A percentile compares a stretch with the other conserved stretches of the same genome.
Conservation (phyloP, 495 filamentous ascomycete species). For the Lepraria neglecta region DNA sequence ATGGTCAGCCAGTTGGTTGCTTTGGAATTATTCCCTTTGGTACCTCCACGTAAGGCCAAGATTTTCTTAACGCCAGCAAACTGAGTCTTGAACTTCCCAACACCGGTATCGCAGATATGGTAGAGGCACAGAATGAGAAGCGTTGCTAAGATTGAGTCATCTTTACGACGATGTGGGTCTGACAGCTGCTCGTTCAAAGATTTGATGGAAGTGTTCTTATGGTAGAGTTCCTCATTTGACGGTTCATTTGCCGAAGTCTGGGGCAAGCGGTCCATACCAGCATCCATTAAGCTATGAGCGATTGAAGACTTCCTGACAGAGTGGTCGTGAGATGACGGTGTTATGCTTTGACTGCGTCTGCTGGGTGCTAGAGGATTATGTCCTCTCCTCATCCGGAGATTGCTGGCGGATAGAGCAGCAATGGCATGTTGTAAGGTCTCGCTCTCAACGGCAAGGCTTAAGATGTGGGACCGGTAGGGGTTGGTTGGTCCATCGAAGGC, state of each 20-base stretch:
- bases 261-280: constrained; percentile 20
- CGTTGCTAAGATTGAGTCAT: constrained; percentile 85
- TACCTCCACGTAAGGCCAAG: constrained; percentile 64
- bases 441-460: constrained; percentile 70
- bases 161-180: constrained; percentile 61
- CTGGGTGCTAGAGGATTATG: constrained; percentile 40
- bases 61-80: constrained; percentile 93
- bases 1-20: constrained; percentile 88
- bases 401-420: constrained; percentile 81
- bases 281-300: constrained; percentile 37
- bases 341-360: constrained; percentile 29
- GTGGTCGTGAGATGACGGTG: constrained; percentile 25
- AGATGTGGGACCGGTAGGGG: constrained; percentile 78
- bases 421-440: constrained; percentile 85
- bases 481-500: constrained; percentile 81
- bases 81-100: constrained; percentile 87
- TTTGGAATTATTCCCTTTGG: constrained; percentile 51
- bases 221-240: constrained; percentile 68
- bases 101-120: constrained; percentile 86
- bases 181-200: constrained; percentile 77
- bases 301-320: constrained; percentile 43
- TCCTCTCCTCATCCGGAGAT: constrained; percentile 52
- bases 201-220: constrained; percentile 74
- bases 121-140: constrained; percentile 85
- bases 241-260: constrained; percentile 24